Evolutionary conservation across 768 basidiomycete genomes (phyloP).

Genomic region (Lentinula raphanica): DNA sequence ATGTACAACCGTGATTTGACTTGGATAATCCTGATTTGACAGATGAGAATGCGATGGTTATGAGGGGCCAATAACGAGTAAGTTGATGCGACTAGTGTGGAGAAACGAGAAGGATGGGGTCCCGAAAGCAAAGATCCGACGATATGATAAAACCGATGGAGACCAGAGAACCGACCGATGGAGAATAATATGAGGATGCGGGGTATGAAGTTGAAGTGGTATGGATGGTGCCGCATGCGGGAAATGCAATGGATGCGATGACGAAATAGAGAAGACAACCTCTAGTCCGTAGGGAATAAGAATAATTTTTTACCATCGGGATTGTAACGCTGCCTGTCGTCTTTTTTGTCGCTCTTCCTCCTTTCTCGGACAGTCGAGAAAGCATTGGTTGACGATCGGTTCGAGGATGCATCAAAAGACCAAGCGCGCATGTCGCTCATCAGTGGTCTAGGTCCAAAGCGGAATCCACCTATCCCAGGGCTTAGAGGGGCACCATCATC

Average conservation of each 20-base stretch:
- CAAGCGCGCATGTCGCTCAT: conserved; percentile 30
- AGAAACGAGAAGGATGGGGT: not conserved
- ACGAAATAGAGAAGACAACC: not conserved
- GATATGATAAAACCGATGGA: not conserved
- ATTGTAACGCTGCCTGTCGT: conserved; percentile 3
- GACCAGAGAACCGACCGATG: not conserved
- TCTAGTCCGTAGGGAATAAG: conserved; percentile 42
- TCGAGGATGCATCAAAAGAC: not conserved
- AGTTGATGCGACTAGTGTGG: conserved; percentile 3
- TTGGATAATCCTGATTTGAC: not conserved
- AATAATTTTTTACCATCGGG: conserved; percentile 54
- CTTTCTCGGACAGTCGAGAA: conserved; percentile 22
- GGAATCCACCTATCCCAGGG: conserved; percentile 33
- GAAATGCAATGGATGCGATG: too few species aligned
- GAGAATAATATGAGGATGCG: not conserved
- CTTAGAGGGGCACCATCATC: conserved; percentile 14
- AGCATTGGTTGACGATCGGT: not conserved
- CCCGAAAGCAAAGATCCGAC: not conserved
- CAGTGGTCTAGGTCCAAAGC: conserved; percentile 35
- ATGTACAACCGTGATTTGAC: conserved; percentile 1
- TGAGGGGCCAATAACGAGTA: not conserved
- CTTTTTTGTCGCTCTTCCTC: conserved; percentile 31
- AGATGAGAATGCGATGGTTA: not conserved
- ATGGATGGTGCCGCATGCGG: not conserved
- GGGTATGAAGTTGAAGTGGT: not conserved